Evolutionary conservation across 345 rosid species (phyloP).

Genomic region (Boechera retrofracta): DNA sequence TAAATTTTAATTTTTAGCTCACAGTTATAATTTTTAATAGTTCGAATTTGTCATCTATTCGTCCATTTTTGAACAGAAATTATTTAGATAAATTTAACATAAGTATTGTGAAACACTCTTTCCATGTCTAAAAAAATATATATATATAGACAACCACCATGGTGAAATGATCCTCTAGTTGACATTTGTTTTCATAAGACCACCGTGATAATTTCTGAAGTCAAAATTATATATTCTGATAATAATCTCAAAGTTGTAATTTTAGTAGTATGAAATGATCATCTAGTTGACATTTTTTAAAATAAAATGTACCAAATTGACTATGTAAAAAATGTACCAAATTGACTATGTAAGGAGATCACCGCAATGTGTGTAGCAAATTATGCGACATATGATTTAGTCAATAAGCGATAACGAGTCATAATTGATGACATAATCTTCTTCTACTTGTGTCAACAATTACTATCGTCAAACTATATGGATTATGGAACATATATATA

Average conservation of each 20-base stretch:
- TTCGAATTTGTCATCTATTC: no score
- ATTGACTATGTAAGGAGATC: background rate
- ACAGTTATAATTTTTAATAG: no score
- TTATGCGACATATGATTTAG: constrained; percentile 27
- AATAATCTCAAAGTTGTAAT: background rate
- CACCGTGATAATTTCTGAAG: no score
- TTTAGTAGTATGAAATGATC: background rate
- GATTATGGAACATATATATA: background rate
- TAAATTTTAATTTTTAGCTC: no score
- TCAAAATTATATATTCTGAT: no score
- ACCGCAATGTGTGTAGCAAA: constrained; percentile 22
- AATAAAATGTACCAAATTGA: background rate
- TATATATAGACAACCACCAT: no score
- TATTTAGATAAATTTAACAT: no score
- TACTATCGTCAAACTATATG: constrained; percentile 21
- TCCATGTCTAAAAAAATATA: no score
- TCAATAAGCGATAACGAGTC: constrained; percentile 17
- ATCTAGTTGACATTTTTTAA: constrained; percentile 7
- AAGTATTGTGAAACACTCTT: no score
- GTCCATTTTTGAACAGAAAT: no score
- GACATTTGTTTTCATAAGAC: no score
- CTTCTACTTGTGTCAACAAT: constrained; percentile 15
- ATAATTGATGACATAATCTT: constrained; percentile 16
- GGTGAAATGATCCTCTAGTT: no score
- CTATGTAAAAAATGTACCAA: background rate